phyloP scores from a whole-genome alignment of 805 yeast genomes.

The Pichia rugopelliculosa region DNA sequence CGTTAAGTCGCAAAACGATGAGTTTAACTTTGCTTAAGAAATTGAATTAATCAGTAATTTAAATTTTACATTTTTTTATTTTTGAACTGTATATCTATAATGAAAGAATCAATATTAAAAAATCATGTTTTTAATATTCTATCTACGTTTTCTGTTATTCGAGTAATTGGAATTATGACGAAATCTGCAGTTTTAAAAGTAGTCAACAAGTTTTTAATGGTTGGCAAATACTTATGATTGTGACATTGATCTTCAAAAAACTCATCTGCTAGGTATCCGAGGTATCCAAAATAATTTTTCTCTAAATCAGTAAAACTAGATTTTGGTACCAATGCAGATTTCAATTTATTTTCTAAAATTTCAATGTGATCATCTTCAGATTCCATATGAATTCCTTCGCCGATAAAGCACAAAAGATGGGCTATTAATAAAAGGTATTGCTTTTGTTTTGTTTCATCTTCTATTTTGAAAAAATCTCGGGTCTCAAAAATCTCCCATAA shows the following conservation, averaged over 20 bases:
- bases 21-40: conserved; percentile 55
- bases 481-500: neutral
- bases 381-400: neutral
- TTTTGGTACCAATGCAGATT: neutral
- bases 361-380: neutral
- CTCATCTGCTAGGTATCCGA: neutral
- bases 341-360: neutral
- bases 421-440: neutral
- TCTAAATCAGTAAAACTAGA: neutral
- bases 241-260: neutral
- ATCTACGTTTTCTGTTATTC: neutral
- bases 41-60: neutral
- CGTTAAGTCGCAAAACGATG: conserved; percentile 55
- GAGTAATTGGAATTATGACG: neutral
- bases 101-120: neutral
- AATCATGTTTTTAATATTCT: neutral
- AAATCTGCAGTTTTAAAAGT: neutral
- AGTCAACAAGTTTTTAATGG: neutral
- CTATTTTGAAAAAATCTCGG: neutral
- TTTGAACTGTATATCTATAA: neutral
- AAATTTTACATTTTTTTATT: neutral
- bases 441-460: neutral
- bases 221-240: neutral
- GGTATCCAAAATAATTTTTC: neutral
- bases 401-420: neutral